Percentiles rank a stretch among this genome's conserved stretches.
phyloP scores from a whole-genome alignment of 2,329 filamentous ascomycete species.

The Cladosporium sp. region DNA sequence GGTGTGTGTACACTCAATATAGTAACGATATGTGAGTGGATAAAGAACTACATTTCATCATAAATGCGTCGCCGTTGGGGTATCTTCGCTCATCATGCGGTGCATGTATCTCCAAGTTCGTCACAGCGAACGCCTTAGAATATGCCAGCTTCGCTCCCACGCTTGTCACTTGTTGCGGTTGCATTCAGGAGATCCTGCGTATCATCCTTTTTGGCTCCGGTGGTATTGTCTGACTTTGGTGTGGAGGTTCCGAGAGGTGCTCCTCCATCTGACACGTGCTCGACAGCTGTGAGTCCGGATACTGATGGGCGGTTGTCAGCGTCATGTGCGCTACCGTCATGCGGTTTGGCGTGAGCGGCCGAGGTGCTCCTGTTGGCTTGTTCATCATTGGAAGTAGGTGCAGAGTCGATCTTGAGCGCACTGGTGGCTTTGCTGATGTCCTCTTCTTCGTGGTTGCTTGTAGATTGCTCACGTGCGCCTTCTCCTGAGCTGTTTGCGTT shows the following conservation, averaged over 20 bases:
- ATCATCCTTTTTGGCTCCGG: background rate
- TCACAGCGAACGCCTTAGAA: background rate
- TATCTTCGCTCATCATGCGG: background rate
- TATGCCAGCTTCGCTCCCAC: background rate
- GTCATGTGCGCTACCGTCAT: background rate
- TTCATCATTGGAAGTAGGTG: background rate
- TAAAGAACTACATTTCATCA: background rate
- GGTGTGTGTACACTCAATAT: background rate
- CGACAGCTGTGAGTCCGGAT: background rate
- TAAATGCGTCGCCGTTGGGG: background rate
- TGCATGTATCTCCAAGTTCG: background rate
- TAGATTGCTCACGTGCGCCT: background rate
- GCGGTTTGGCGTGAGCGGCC: background rate
- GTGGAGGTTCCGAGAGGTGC: background rate
- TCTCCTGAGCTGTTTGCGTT: background rate
- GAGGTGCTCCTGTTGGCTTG: background rate
- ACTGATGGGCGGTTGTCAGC: background rate
- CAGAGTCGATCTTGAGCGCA: background rate
- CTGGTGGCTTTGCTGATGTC: background rate
- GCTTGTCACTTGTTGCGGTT: conserved; percentile 8
- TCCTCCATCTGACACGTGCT: background rate
- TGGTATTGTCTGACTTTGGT: background rate
- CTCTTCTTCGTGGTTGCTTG: background rate
- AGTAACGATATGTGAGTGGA: background rate
- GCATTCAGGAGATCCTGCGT: background rate